These are phyloP conservation scores for Aspergillus caelatus DNA, from an alignment of 2,329 filamentous ascomycete species.

Conservation along the genomic window DNA sequence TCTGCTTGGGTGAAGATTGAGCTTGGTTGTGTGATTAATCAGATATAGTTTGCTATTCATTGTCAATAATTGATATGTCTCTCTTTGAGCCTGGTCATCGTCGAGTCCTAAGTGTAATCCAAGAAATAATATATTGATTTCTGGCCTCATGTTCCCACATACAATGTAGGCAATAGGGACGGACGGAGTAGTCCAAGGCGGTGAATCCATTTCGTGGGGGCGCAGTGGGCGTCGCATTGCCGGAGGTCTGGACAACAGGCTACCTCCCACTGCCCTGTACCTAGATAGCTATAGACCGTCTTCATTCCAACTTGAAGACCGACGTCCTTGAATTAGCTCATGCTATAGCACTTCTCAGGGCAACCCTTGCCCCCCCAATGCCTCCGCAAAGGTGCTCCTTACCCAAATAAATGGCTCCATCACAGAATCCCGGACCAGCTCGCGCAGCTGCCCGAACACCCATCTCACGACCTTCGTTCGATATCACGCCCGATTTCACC, in stretches of 20 bases:
- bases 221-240: background rate
- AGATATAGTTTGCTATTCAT: background rate
- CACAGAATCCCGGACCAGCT: constrained; percentile 29
- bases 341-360: constrained; percentile 12
- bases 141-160: background rate
- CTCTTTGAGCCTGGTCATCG: background rate
- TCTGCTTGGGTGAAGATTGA: background rate
- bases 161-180: background rate
- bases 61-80: background rate
- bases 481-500: constrained; percentile 72
- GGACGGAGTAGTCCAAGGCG: background rate
- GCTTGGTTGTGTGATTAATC: background rate
- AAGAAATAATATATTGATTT: background rate
- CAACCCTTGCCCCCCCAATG: constrained; percentile 5
- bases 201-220: background rate
- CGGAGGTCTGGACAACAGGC: background rate
- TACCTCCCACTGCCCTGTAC: background rate
- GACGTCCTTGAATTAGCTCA: background rate
- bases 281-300: background rate
- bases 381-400: background rate
- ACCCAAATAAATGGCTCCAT: constrained; percentile 16
- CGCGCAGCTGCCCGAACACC: constrained; percentile 20
- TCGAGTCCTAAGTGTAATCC: background rate
- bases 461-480: constrained; percentile 35
- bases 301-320: background rate